Base-by-base conservation (phyloP, 2,329 filamentous ascomycete genomes). In the Nannizziopsis arthrosporioides region DNA sequence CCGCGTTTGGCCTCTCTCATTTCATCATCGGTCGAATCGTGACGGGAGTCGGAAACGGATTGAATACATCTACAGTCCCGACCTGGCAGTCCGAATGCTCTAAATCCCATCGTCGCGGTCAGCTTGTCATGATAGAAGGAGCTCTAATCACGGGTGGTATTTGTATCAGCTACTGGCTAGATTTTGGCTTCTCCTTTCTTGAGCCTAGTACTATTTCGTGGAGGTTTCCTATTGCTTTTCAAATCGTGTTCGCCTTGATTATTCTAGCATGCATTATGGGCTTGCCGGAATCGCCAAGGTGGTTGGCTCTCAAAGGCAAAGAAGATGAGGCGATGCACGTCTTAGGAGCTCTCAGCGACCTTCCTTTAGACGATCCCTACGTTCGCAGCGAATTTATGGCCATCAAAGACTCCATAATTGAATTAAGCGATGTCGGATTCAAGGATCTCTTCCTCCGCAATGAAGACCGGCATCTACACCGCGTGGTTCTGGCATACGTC, bases 401-500 rank as follows among this genome's bases (percentile, higher is more conserved):
- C 5, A 74, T 76, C 62, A 75, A 75, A 55, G 72, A 73, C 35
- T 73, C 72, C 3, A 73, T 74, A 1, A 54, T 73, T 43, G 71
- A 75, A 51, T 70, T 72, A 59, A 66, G 69, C 49, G 71, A 74
- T 63, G 64, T 73, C 19, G 68, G 65, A 19, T 79, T 79, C 62
- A 60, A 61, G 5, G 77, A 80, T 53, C 70, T 80, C 50, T 80
- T 80, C 62, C 78, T 73, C 52, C 76, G 76, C 69, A 70, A 66
- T 51, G 72, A 75, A 52, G 68, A 77, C 57, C 70, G 74, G 37
- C 72, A 77, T 60, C 67, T 78, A 52, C 75, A 78, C 61, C 73
- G 75, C 47, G 73, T 72, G 7, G 58, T 73, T 10, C 66, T 78
- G 19, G 75, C 72, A 51, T 77, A 77, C 54, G 69, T 76, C 61